Conservation (phyloP, 352 stramenopile genomes). For the Phytophthora tubulina region DNA sequence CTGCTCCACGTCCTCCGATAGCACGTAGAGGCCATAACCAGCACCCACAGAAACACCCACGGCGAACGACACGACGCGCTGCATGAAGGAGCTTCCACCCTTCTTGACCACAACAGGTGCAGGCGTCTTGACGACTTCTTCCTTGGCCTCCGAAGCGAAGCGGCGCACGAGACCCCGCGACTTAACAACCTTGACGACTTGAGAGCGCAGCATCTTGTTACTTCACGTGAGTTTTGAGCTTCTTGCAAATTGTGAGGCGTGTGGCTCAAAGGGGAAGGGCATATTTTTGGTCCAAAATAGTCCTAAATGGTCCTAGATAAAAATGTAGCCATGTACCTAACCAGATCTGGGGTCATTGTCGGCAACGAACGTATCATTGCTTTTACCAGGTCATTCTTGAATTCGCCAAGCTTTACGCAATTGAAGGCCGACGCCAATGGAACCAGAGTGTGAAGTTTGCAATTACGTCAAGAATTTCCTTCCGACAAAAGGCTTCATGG, state of each 20-base stretch:
- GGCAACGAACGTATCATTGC: neutral
- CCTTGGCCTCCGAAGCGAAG: conserved; percentile 73
- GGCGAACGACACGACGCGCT: conserved; percentile 76
- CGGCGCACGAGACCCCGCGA: conserved; percentile 48
- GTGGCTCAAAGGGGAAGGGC: conserved; percentile 1
- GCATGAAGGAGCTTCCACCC: conserved; percentile 73
- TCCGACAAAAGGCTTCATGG: conserved; percentile 6
- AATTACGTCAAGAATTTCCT: neutral
- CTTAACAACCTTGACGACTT: conserved; percentile 38
- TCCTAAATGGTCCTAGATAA: neutral
- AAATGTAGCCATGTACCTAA: conserved; percentile 1
- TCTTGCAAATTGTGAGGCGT: conserved; percentile 30
- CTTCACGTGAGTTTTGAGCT: conserved; percentile 28
- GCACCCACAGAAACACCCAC: conserved; percentile 73
- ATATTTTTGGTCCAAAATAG: conserved; percentile 13
- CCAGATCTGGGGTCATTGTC: conserved; percentile 4
- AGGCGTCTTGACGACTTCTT: conserved; percentile 38
- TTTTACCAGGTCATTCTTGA: neutral
- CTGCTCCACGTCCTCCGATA: conserved; percentile 75
- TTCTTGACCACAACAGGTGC: conserved; percentile 51
- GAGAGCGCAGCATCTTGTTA: conserved; percentile 45
- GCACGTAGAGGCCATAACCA: conserved; percentile 73
- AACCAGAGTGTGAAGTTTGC: conserved; percentile 7
- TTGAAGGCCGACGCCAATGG: neutral
- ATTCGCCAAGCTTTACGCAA: neutral